A percentile compares a stretch with the other conserved stretches of the same genome.
Evolutionary conservation across 139 green algal species (phyloP).

Genomic region (Trebouxia sp.): DNA sequence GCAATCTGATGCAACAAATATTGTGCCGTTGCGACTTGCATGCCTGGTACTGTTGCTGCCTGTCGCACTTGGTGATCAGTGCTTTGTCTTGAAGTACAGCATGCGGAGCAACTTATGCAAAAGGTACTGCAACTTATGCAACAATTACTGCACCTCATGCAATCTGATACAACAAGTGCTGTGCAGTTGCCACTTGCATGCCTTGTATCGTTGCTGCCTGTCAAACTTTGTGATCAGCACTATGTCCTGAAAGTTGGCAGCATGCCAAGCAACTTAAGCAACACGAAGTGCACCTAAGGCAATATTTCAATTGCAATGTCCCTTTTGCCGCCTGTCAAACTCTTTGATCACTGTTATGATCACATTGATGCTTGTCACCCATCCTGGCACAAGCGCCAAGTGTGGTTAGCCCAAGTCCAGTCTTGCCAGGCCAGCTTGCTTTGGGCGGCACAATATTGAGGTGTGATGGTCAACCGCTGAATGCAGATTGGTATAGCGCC

Average conservation of each 20-base stretch:
- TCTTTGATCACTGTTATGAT: too few relatives aligned
- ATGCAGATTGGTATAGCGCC: neutral
- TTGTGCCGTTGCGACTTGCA: conserved; percentile 16
- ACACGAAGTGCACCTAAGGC: neutral
- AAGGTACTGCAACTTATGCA: neutral
- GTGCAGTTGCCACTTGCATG: too few relatives aligned
- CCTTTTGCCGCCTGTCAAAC: too few relatives aligned
- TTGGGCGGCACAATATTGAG: neutral
- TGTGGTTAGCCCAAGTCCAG: neutral
- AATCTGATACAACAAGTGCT: neutral
- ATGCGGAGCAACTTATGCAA: neutral
- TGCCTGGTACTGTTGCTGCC: too few relatives aligned
- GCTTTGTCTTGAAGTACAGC: too few relatives aligned
- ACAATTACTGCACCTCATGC: neutral
- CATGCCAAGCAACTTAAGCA: neutral
- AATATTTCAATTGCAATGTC: too few relatives aligned
- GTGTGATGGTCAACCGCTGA: neutral
- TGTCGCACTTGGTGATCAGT: too few relatives aligned
- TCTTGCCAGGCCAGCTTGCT: neutral
- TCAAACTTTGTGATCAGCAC: too few relatives aligned
- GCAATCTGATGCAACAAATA: neutral
- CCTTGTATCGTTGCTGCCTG: too few relatives aligned
- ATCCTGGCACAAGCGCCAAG: too few relatives aligned
- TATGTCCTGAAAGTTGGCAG: too few relatives aligned
- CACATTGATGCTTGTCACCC: too few relatives aligned